Evolutionary conservation across 2,329 filamentous ascomycete genomes (phyloP).

Genomic region (Ophiocordyceps sinensis): DNA sequence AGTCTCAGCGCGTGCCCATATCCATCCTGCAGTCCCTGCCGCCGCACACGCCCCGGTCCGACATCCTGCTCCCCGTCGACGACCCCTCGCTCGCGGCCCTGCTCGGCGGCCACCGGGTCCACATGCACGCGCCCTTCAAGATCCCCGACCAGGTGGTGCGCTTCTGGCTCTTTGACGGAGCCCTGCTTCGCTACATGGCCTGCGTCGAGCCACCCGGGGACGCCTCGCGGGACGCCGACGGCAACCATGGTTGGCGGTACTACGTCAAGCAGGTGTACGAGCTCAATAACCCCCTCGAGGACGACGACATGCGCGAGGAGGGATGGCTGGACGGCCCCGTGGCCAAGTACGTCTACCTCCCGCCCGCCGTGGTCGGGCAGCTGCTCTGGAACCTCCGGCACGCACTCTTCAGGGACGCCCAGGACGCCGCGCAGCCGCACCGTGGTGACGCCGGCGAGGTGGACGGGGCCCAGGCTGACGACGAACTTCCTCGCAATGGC

Average conservation of each 20-base stretch:
- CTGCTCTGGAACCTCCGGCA: conserved; percentile 43
- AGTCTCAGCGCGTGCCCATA: conserved; percentile 35
- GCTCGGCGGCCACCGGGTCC: conserved; percentile 31
- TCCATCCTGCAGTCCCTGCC: conserved; percentile 32
- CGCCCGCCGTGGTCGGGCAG: conserved; percentile 41
- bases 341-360: conserved; percentile 37
- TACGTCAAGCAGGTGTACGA: conserved; percentile 36
- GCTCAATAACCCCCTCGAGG: conserved; percentile 42
- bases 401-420: conserved; percentile 24
- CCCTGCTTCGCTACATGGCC: conserved; percentile 45
- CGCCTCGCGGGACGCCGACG: conserved; percentile 14
- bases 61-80: conserved; percentile 38
- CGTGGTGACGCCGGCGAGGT: conserved; percentile 4
- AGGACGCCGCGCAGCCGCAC: conserved; percentile 7
- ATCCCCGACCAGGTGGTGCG: conserved; percentile 40
- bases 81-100: conserved; percentile 33
- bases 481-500: not conserved
- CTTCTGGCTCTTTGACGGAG: conserved; percentile 46
- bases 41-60: conserved; percentile 33
- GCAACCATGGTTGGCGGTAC: conserved; percentile 12
- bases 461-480: not conserved
- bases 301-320: conserved; percentile 35
- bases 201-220: conserved; percentile 25
- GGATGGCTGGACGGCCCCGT: conserved; percentile 38
- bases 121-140: conserved; percentile 41